A percentile compares a stretch with the other conserved stretches of the same genome.
Conservation (phyloP, 257 asterid genomes). For the Striga asiatica region DNA sequence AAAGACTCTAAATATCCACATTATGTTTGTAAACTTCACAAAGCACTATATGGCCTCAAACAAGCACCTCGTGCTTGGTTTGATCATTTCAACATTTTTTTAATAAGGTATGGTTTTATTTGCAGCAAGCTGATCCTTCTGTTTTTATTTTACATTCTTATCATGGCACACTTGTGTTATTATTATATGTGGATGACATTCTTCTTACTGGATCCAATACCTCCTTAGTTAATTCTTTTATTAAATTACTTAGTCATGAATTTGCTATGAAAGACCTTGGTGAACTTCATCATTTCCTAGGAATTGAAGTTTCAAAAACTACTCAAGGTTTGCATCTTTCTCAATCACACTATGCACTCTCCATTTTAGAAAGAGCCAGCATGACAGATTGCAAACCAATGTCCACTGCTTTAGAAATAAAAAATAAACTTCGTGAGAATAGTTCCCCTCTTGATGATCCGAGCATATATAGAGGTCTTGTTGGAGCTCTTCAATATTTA, state of each 20-base stretch:
- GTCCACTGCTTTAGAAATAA: background rate
- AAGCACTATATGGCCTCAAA: background rate
- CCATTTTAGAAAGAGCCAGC: background rate
- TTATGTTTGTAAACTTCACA: background rate
- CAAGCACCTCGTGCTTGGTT: background rate
- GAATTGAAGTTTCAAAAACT: background rate
- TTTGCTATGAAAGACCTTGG: background rate
- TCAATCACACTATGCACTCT: background rate
- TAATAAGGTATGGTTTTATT: background rate
- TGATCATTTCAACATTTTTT: background rate
- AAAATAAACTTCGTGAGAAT: background rate
- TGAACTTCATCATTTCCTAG: background rate
- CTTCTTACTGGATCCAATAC: background rate
- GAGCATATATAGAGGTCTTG: background rate
- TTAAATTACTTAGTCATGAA: background rate
- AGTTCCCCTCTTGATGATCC: background rate
- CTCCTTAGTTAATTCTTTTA: background rate
- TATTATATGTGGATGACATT: background rate
- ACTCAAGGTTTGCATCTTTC: background rate
- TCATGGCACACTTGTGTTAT: background rate
- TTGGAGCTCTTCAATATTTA: conserved; percentile 9
- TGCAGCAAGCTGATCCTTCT: background rate
- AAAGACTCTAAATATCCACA: too few species aligned
- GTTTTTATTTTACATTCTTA: background rate
- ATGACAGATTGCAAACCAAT: background rate